Evolutionary conservation across 805 yeast species (phyloP).

Genomic region (Ogataea glucozyma): DNA sequence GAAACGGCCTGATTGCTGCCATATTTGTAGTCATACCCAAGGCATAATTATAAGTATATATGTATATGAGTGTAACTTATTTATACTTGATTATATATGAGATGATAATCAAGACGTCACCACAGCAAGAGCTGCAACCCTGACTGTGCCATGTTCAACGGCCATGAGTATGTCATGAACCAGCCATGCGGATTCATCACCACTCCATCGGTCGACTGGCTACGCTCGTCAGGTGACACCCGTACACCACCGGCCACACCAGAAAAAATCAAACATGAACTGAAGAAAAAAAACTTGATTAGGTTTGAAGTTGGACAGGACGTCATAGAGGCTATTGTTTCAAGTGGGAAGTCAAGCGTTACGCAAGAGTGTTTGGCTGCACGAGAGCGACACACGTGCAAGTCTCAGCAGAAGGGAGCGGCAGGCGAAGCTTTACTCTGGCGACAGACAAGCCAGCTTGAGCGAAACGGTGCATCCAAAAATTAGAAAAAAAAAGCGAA

Average conservation of each 20-base stretch:
- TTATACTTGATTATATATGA: too few relatives aligned
- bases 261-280: slow-evolving; percentile 7
- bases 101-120: too few relatives aligned
- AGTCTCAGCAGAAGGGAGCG: neutral
- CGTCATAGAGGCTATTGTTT: neutral
- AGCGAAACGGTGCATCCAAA: too few relatives aligned
- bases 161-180: too few relatives aligned
- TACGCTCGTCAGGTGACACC: slow-evolving; percentile 6
- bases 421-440: neutral
- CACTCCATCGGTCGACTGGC: too few relatives aligned
- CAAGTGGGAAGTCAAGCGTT: neutral
- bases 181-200: too few relatives aligned
- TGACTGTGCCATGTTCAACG: too few relatives aligned
- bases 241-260: slow-evolving; percentile 12
- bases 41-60: too few relatives aligned
- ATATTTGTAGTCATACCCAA: too few relatives aligned
- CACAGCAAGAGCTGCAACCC: too few relatives aligned
- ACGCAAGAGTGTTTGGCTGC: slow-evolving; percentile 2
- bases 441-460: neutral
- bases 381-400: slow-evolving; percentile 4
- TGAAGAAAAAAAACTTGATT: slow-evolving; percentile 10
- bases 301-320: slow-evolving; percentile 2
- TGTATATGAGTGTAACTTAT: too few relatives aligned
- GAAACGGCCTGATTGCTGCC: too few relatives aligned
- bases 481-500: neutral